Evolutionary conservation across 2,329 filamentous ascomycete species (phyloP), one percentile per base, ranked within the genome.

Genomic region (Microsporum audouinii): DNA sequence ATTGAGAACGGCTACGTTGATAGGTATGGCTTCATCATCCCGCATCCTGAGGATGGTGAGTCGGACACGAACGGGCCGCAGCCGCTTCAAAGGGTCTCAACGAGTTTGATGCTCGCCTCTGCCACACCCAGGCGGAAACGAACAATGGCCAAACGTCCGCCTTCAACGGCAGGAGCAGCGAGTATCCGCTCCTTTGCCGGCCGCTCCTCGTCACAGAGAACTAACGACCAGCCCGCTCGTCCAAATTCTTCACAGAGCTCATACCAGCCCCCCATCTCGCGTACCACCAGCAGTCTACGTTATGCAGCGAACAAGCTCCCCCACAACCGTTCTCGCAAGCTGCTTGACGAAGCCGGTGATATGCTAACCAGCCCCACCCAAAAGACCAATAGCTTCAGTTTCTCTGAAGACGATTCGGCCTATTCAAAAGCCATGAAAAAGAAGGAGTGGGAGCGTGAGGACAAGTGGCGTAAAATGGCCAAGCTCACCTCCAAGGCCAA

Each of bases 381-480:
- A 2, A 70, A 81, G 14, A 74, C 76, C 29, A 77, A 78, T 49
- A 73, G 81, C 33, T 41, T 57, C 31, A 70, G 71, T 6, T 74
- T 78, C 59, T 65, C 75, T 57, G 73, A 78, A 63, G 75, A 81
- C 61, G 78, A 78, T 33, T 76, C 78, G 23, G 74, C 75, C 41
- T 72, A 74, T 29, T 77, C 78, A n/a, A 76, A 75, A 47, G 73
- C 75, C 5, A 76, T 79, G 63, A 82, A 79, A 66, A 78, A 78
- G 61, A 84, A 84, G 64, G 84, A 87, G 69, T 81, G 82, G 73
- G 72, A 79, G 60, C 77, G 84, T 36, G 83, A 86, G 66, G 82
- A 85, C 62, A 87, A 87, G 67, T 88, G 85, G 85, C 80, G 80
- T 23, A 84, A 81, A 68, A 88, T 88, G 85, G 85, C 84, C 14